phyloP scores from a whole-genome alignment of 2,329 filamentous ascomycete genomes.

The Scedosporium boydii region DNA sequence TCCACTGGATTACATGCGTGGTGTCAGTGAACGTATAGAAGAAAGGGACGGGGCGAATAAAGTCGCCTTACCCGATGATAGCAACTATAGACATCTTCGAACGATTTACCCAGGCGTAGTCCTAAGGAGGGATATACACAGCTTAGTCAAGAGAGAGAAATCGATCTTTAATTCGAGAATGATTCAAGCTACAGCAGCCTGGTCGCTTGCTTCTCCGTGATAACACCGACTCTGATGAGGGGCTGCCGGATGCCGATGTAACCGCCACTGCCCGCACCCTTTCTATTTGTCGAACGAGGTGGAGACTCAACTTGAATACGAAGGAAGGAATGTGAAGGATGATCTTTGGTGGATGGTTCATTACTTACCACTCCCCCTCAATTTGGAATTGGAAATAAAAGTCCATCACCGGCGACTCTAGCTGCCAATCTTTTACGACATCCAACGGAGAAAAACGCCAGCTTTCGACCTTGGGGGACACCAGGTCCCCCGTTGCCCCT shows the following conservation, averaged over 20 bases:
- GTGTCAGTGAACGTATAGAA: neutral
- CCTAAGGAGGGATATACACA: too few species aligned
- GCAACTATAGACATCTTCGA: neutral
- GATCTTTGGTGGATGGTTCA: neutral
- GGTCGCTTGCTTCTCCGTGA: neutral
- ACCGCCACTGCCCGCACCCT: neutral
- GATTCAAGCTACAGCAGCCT: neutral
- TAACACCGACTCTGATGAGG: neutral
- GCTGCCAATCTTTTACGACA: too few species aligned
- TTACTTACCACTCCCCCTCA: too few species aligned
- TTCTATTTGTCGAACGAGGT: neutral
- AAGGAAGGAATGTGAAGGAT: neutral
- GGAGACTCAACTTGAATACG: neutral
- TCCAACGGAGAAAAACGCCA: too few species aligned
- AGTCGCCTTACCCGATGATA: conserved; percentile 2
- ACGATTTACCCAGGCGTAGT: neutral
- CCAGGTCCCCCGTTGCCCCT: too few species aligned
- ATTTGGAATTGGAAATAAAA: too few species aligned
- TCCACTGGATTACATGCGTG: conserved; percentile 25
- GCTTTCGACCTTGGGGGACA: too few species aligned
- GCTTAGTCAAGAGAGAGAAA: neutral
- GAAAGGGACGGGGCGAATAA: neutral
- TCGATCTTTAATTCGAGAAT: neutral
- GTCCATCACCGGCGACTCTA: too few species aligned
- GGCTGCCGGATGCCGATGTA: neutral